These are phyloP conservation scores for Daedaleopsis nitida DNA, from an alignment of 768 basidiomycete species.

Conservation along the genomic window DNA sequence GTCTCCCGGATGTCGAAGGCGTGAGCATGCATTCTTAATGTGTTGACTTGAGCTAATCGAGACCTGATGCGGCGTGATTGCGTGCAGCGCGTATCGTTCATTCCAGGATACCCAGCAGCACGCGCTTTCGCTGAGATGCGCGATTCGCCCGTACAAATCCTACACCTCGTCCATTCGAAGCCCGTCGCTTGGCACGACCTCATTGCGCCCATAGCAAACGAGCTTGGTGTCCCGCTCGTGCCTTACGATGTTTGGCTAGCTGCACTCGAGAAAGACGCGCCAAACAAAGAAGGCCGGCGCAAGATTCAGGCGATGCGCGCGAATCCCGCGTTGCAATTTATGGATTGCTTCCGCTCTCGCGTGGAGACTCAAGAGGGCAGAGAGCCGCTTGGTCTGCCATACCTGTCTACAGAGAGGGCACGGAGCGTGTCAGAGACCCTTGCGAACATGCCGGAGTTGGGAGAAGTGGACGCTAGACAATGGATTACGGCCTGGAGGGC, in stretches of 20 bases:
- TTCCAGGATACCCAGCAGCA: constrained; percentile 1
- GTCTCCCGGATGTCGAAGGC: constrained; percentile 35
- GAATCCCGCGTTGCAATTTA: constrained; percentile 27
- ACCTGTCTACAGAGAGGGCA: background rate
- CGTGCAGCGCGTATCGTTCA: constrained; percentile 1
- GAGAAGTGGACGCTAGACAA: background rate
- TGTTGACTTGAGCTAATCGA: background rate
- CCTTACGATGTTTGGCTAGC: constrained; percentile 26
- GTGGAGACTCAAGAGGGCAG: background rate
- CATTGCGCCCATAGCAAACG: constrained; percentile 11
- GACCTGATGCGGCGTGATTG: background rate
- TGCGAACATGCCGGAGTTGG: background rate
- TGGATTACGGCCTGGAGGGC: constrained; percentile 3
- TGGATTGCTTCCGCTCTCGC: constrained; percentile 25
- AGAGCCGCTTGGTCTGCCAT: constrained; percentile 5
- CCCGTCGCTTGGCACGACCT: constrained; percentile 24
- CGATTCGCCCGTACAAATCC: background rate
- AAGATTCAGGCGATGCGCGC: constrained; percentile 1
- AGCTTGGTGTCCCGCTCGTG: constrained; percentile 20
- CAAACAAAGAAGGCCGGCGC: background rate
- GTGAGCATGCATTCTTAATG: constrained; percentile 25
- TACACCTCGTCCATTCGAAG: constrained; percentile 27
- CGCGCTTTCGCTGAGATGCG: constrained; percentile 8
- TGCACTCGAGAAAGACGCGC: constrained; percentile 1
- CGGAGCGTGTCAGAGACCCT: background rate